Percentiles rank a stretch among this genome's conserved stretches.
Conservation (phyloP, 2,329 filamentous ascomycete species). For the Arthroderma sp. region DNA sequence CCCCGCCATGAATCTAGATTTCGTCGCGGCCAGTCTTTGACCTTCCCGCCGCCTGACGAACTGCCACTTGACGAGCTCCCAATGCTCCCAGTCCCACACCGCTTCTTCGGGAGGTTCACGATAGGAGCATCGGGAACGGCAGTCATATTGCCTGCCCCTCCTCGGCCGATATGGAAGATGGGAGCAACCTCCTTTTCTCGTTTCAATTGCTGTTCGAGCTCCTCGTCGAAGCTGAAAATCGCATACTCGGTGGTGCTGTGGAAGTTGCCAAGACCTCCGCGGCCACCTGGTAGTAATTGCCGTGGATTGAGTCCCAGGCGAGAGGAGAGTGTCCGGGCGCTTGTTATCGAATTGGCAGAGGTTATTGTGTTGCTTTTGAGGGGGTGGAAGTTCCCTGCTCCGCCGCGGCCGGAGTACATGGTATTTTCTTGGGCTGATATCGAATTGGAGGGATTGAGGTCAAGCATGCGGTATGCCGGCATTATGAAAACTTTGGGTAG, state of each 20-base stretch:
- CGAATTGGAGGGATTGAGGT: constrained; percentile 5
- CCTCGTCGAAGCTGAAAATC: constrained; percentile 58
- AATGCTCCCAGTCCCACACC: constrained; percentile 19
- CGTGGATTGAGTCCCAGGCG: constrained; percentile 41
- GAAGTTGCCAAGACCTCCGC: constrained; percentile 47
- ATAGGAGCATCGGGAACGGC: constrained; percentile 18
- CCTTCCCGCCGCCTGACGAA: constrained; percentile 4
- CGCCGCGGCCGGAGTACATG: constrained; percentile 32
- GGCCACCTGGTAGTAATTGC: constrained; percentile 36
- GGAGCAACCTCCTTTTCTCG: constrained; percentile 43
- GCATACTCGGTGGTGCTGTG: constrained; percentile 42
- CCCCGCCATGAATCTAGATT: constrained; percentile 5
- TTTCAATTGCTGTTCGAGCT: constrained; percentile 46
- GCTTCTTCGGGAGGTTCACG: not conserved
- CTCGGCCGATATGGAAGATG: constrained; percentile 52
- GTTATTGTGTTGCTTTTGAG: constrained; percentile 28
- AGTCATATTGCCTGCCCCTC: constrained; percentile 45
- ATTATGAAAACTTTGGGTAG: not conserved
- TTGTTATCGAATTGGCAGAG: constrained; percentile 33
- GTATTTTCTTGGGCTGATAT: constrained; percentile 52
- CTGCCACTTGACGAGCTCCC: constrained; percentile 7
- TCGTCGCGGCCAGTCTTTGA: constrained; percentile 2
- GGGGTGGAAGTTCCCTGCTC: constrained; percentile 46
- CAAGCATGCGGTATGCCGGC: constrained; percentile 1
- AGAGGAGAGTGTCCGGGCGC: constrained; percentile 25